Base-by-base conservation (phyloP, 441 rosid genomes). In the Gossypium laxum region DNA sequence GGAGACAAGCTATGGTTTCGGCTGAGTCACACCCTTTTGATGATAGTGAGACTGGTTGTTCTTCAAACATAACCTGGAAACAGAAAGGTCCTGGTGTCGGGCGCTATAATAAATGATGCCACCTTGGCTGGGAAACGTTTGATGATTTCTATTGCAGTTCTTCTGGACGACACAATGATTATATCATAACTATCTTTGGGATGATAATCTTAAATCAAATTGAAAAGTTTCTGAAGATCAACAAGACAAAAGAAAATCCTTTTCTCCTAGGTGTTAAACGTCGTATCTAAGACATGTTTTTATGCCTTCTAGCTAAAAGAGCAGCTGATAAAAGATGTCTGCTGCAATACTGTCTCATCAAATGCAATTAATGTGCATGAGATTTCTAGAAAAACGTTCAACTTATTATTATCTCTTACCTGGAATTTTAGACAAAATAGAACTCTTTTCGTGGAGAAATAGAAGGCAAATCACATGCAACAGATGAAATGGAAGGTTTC, bases 71-170 rank as follows among this genome's bases (percentile, higher is more conserved):
- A 18, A 38, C 30, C 52, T 19, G 41, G 21, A 24, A 41, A 21
- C 7, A 12, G 2, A 19, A 63, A 34, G n/a, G 30, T 19, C 6
- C 12, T 8, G 14, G 4, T 28, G 50, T 63, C 51, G 17, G 30
- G 14, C 30, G 30, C 15, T 28, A 5, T 0, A 2, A 38, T 7
- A 17, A 62, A 38, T 34, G 48, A 34, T 17, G 67, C 28, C 26
- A 18, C 8, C 0, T 19, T 4, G 28, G 24, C 68, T 11, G 70
- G 56, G 59, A 19, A 47, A 22, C n/a, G 26, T 21, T 22, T 4
- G 14, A 65, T 45, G 55, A 62, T 45, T 65, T 55, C 57, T 32
- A n/a, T 66, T 47, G 70, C 38, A 24, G 41, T 47, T 45, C 34
- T 22, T 47, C 21, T 14, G 1, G 38, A 45, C 56, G 28, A 45